Conservation (phyloP, 345 rosid species). For the Eucalyptus brandiana region DNA sequence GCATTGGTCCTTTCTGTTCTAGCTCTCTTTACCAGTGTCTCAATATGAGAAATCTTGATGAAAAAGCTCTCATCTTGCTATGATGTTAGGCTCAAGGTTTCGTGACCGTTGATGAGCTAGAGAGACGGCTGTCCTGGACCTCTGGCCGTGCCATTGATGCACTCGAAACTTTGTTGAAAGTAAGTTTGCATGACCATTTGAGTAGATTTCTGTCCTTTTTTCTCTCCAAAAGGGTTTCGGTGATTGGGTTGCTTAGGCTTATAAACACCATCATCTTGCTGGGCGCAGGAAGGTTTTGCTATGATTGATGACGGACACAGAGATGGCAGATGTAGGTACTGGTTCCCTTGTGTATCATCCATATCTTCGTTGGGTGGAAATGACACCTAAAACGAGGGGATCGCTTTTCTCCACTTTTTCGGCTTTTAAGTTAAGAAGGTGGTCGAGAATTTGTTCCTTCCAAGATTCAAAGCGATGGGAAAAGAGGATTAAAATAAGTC, state of each 20-base stretch:
- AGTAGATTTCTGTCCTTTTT: background rate
- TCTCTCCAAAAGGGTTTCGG: background rate
- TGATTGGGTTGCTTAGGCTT: background rate
- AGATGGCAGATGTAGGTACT: slow-evolving; percentile 59
- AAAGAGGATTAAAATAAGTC: background rate
- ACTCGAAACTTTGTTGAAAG: slow-evolving; percentile 71
- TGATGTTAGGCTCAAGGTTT: slow-evolving; percentile 64
- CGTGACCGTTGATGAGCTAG: slow-evolving; percentile 78
- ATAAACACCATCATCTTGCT: slow-evolving; percentile 1
- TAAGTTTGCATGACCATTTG: slow-evolving; percentile 1
- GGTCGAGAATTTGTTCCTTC: background rate
- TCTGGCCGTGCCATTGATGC: slow-evolving; percentile 76
- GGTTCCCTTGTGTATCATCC: slow-evolving; percentile 87
- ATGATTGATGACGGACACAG: slow-evolving; percentile 74
- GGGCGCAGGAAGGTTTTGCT: slow-evolving; percentile 58
- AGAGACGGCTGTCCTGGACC: slow-evolving; percentile 68
- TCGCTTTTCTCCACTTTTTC: background rate
- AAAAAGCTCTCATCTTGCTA: background rate
- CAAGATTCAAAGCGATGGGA: background rate
- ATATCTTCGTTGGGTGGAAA: slow-evolving; percentile 31
- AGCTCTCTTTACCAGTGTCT: background rate
- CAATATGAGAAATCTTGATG: background rate
- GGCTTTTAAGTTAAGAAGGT: too few species aligned
- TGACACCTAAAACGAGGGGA: slow-evolving; percentile 1
- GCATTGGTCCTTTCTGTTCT: background rate